Percentiles rank a stretch among this genome's conserved stretches.
Conservation (phyloP, 2,329 filamentous ascomycete species). For the Helotiales sp. region DNA sequence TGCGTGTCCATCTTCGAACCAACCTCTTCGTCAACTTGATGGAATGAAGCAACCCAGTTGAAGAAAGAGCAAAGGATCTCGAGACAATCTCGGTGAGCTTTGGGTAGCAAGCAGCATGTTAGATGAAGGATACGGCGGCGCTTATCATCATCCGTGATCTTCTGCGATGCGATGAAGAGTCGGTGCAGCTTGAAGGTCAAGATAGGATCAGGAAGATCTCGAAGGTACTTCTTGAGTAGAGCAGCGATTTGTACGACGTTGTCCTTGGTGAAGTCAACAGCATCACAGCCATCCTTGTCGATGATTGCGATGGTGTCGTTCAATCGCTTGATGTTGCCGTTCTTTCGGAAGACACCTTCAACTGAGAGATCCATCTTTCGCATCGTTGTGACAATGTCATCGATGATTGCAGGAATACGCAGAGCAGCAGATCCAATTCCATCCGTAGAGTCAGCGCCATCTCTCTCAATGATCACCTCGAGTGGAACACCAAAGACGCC, state of each 20-base stretch:
- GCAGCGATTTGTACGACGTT: slow-evolving; percentile 93
- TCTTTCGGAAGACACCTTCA: slow-evolving; percentile 98
- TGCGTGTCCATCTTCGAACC: slow-evolving; percentile 99
- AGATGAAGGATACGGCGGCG: slow-evolving; percentile 85
- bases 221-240: slow-evolving; percentile 89
- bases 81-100: slow-evolving; percentile 87
- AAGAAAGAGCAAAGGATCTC: slow-evolving; percentile 95
- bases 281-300: slow-evolving; percentile 81
- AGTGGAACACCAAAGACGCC: slow-evolving; percentile 89
- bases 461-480: slow-evolving; percentile 85
- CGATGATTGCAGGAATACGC: slow-evolving; percentile 89
- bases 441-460: slow-evolving; percentile 96
- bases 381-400: slow-evolving; percentile 92
- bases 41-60: slow-evolving; percentile 97
- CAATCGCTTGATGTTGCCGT: slow-evolving; percentile 94
- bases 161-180: slow-evolving; percentile 87
- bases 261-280: slow-evolving; percentile 82
- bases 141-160: slow-evolving; percentile 79
- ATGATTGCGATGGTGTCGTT: slow-evolving; percentile 84
- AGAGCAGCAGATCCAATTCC: slow-evolving; percentile 90
- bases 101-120: slow-evolving; percentile 88
- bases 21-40: slow-evolving; percentile 93
- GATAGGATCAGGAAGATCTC: slow-evolving; percentile 90
- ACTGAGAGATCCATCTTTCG: slow-evolving; percentile 99
- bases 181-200: slow-evolving; percentile 93